Conservation (phyloP, 805 yeast genomes). For the Ogataea dorogensis region DNA sequence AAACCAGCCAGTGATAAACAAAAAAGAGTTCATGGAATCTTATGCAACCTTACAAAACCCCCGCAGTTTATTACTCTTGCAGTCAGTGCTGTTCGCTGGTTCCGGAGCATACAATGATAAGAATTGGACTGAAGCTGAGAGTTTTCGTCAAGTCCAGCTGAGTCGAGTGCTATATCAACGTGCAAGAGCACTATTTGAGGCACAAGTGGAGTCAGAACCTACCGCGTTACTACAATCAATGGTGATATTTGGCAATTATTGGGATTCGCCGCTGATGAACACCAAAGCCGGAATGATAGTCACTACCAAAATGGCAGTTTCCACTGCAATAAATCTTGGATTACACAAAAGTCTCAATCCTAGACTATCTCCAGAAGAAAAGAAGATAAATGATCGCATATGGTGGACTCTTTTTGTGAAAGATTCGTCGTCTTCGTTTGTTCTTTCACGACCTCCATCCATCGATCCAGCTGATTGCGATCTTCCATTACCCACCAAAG, state of each 20-base stretch:
- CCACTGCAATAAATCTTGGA: constrained; percentile 74
- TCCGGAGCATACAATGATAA: constrained; percentile 59
- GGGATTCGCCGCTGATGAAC: constrained; percentile 73
- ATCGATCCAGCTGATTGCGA: constrained; percentile 73
- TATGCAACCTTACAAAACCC: constrained; percentile 54
- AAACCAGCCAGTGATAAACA: constrained; percentile 63
- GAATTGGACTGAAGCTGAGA: constrained; percentile 42
- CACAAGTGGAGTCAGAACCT: constrained; percentile 65
- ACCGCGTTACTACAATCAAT: constrained; percentile 60
- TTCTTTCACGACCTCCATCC: constrained; percentile 68
- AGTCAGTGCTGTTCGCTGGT: constrained; percentile 68
- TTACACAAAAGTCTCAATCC: constrained; percentile 50
- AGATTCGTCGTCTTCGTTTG: constrained; percentile 64
- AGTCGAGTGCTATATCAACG: constrained; percentile 59
- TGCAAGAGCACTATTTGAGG: constrained; percentile 72
- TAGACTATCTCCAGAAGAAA: constrained; percentile 17
- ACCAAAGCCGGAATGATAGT: constrained; percentile 58
- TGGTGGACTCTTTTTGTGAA: constrained; percentile 78
- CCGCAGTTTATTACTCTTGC: constrained; percentile 61
- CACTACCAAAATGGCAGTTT: constrained; percentile 63
- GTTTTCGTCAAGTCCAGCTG: constrained; percentile 38
- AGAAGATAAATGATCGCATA: constrained; percentile 57
- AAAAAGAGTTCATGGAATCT: constrained; percentile 56
- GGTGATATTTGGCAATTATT: constrained; percentile 60
- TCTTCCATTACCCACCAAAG: constrained; percentile 67